Conservation (phyloP, 1,284 basidiomycete species). For the Apiotrichum sp. region DNA sequence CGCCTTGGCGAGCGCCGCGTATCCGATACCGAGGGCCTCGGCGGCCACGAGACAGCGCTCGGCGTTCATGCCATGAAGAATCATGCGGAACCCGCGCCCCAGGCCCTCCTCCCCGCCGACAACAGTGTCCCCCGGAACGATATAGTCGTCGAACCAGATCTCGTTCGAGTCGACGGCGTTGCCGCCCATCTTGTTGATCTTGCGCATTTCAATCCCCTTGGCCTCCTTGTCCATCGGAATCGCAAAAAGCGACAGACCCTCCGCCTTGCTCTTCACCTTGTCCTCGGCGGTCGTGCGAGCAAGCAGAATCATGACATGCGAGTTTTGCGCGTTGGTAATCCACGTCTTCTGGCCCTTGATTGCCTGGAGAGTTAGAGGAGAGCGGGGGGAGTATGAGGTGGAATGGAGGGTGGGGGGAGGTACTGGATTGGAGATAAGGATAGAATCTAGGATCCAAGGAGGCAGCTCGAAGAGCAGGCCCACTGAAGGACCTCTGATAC, state of each 20-base stretch:
- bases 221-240: slow-evolving; percentile 17
- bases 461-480: too few relatives aligned
- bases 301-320: slow-evolving; percentile 23
- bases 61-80: slow-evolving; percentile 42
- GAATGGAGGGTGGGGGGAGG: too few relatives aligned
- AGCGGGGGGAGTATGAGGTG: too few relatives aligned
- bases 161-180: slow-evolving; percentile 18
- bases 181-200: slow-evolving; percentile 17
- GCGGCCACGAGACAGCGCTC: slow-evolving; percentile 47
- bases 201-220: slow-evolving; percentile 10
- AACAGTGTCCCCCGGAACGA: slow-evolving; percentile 10
- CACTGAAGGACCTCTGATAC: too few relatives aligned
- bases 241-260: slow-evolving; percentile 17
- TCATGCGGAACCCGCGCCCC: slow-evolving; percentile 46
- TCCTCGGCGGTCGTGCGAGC: slow-evolving; percentile 21
- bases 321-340: slow-evolving; percentile 19
- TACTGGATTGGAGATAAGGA: too few relatives aligned
- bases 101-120: slow-evolving; percentile 21
- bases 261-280: slow-evolving; percentile 16
- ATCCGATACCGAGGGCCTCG: slow-evolving; percentile 45
- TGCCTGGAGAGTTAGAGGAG: background rate
- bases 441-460: too few relatives aligned
- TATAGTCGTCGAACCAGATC: slow-evolving; percentile 20
- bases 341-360: slow-evolving; percentile 22
- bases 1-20: slow-evolving; percentile 13